These are phyloP conservation scores for Trypanosoma platydactyli DNA, from an alignment of 208 protist species.

Conservation along the genomic window DNA sequence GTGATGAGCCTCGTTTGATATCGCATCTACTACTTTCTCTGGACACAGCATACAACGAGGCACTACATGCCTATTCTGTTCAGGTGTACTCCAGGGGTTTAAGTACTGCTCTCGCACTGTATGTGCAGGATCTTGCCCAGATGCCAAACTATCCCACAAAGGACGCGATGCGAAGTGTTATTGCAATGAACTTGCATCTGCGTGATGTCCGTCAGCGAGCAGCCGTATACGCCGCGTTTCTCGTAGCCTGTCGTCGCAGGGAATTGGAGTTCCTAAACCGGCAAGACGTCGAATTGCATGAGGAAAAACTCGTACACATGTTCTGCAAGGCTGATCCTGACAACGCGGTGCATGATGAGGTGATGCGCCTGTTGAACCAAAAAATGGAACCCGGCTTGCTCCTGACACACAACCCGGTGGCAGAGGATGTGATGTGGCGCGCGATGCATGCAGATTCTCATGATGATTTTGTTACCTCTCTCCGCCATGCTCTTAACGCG, in stretches of 20 bases:
- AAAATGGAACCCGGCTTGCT: slow-evolving; percentile 36
- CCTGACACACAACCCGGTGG: slow-evolving; percentile 62
- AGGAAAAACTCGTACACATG: slow-evolving; percentile 56
- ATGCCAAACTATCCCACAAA: slow-evolving; percentile 51
- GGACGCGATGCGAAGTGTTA: slow-evolving; percentile 45
- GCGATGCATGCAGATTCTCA: slow-evolving; percentile 66
- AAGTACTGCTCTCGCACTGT: slow-evolving; percentile 37
- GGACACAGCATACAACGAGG: slow-evolving; percentile 62
- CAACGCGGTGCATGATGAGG: slow-evolving; percentile 37
- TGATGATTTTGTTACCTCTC: slow-evolving; percentile 41
- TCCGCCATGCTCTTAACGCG: slow-evolving; percentile 45
- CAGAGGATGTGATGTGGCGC: slow-evolving; percentile 77
- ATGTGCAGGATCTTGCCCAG: slow-evolving; percentile 52
- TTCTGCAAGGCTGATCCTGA: slow-evolving; percentile 55
- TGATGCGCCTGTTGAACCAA: slow-evolving; percentile 64
- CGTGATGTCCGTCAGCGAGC: slow-evolving; percentile 51
- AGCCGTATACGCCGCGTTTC: slow-evolving; percentile 65
- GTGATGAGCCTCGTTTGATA: slow-evolving; percentile 51
- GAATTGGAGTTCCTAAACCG: slow-evolving; percentile 43
- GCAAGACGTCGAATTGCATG: slow-evolving; percentile 58
- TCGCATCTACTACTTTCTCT: slow-evolving; percentile 65
- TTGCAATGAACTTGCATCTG: slow-evolving; percentile 57
- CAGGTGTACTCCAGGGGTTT: slow-evolving; percentile 55
- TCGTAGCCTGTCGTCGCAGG: slow-evolving; percentile 49
- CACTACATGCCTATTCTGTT: slow-evolving; percentile 48